Percentiles rank a stretch among this genome's conserved stretches.
Conservation (phyloP, 805 yeast species). For the Monosporozyma aquatica region DNA sequence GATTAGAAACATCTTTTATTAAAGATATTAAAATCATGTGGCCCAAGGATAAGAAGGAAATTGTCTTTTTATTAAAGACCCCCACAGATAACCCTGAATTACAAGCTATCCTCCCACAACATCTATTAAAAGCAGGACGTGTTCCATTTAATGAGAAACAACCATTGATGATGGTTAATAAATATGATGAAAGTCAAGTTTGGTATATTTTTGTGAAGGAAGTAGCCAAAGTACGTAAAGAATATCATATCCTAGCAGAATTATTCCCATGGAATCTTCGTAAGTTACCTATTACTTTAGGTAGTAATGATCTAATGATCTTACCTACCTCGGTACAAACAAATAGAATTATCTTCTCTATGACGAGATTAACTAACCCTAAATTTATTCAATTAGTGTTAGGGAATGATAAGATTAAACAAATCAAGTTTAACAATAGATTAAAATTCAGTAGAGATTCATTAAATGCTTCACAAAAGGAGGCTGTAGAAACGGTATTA, state of each 20-base stretch:
- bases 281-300: conserved; percentile 36
- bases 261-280: conserved; percentile 51
- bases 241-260: conserved; percentile 36
- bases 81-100: conserved; percentile 31
- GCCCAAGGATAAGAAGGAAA: conserved; percentile 40
- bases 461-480: conserved; percentile 51
- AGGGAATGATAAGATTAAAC: conserved; percentile 47
- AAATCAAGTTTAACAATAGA: conserved; percentile 48
- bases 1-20: conserved; percentile 37
- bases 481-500: conserved; percentile 44
- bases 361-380: conserved; percentile 47
- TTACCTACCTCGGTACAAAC: conserved; percentile 58
- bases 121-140: conserved; percentile 44
- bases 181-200: conserved; percentile 38
- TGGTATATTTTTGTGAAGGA: conserved; percentile 56
- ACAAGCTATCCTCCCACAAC: conserved; percentile 41
- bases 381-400: conserved; percentile 44
- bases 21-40: conserved; percentile 45
- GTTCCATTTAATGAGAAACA: conserved; percentile 53
- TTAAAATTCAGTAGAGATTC: conserved; percentile 41
- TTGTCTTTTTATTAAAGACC: conserved; percentile 20
- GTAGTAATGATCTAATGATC: conserved; percentile 34
- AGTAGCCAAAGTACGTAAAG: conserved; percentile 27
- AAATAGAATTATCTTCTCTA: conserved; percentile 55
- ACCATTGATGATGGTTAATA: conserved; percentile 43